Percentiles rank a stretch among this genome's conserved stretches.
phyloP scores from a whole-genome alignment of 202 grass and related monocot genomes.

The Eragrostis tef region DNA sequence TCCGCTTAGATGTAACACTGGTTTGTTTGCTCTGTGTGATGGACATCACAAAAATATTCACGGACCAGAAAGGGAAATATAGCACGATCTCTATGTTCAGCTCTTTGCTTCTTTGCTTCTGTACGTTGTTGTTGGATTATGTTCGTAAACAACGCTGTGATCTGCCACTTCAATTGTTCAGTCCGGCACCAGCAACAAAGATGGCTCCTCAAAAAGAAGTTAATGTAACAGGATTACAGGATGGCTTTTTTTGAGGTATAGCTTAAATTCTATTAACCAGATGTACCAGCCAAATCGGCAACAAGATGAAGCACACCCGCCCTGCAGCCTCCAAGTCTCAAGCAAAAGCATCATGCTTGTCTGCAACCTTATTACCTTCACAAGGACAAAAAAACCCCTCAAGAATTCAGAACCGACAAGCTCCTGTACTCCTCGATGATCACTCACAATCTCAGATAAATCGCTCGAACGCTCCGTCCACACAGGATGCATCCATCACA shows the following conservation, averaged over 20 bases:
- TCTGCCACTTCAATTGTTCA: not conserved
- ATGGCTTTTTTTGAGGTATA: not conserved
- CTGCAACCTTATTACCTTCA: too few relatives aligned
- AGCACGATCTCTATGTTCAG: not conserved
- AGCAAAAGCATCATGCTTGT: too few relatives aligned
- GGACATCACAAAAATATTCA: conserved; percentile 38
- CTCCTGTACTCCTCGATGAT: too few relatives aligned
- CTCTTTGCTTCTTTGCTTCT: not conserved
- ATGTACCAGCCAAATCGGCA: not conserved
- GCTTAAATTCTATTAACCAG: not conserved
- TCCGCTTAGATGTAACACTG: not conserved
- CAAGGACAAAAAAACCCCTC: too few relatives aligned
- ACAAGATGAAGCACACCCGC: not conserved
- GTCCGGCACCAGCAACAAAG: not conserved
- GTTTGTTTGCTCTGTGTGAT: conserved; percentile 37
- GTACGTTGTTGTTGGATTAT: not conserved
- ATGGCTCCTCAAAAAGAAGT: not conserved
- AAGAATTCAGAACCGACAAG: too few relatives aligned
- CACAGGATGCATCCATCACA: too few relatives aligned
- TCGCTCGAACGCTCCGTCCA: too few relatives aligned
- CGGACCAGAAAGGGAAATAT: conserved; percentile 49
- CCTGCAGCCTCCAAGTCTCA: too few relatives aligned
- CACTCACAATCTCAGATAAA: too few relatives aligned
- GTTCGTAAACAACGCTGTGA: not conserved
- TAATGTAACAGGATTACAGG: not conserved